Evolutionary conservation across 2,329 filamentous ascomycete genomes (phyloP).

Genomic region (Hypoxylon sp.): DNA sequence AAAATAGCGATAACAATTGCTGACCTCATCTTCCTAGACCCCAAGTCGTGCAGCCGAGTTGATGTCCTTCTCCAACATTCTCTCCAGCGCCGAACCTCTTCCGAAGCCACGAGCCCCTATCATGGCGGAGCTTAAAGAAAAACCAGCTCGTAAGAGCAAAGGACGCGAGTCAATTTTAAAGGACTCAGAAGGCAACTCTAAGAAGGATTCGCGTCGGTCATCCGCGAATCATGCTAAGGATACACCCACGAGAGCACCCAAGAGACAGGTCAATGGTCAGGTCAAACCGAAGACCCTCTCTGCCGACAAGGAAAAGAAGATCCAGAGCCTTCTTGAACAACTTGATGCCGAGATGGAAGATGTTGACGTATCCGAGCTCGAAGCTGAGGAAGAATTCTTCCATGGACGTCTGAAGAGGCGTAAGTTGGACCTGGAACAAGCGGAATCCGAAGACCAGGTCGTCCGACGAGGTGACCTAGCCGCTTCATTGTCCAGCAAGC

Average conservation of each 20-base stretch:
- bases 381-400: slow-evolving; percentile 63
- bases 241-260: slow-evolving; percentile 66
- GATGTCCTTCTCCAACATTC: slow-evolving; percentile 96
- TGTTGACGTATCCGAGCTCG: slow-evolving; percentile 60
- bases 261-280: slow-evolving; percentile 73
- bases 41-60: slow-evolving; percentile 83
- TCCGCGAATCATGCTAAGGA: slow-evolving; percentile 63
- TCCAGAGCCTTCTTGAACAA: slow-evolving; percentile 74
- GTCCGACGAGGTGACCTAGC: slow-evolving; percentile 72
- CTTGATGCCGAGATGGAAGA: slow-evolving; percentile 60
- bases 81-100: slow-evolving; percentile 82
- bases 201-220: slow-evolving; percentile 64
- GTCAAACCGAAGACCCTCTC: slow-evolving; percentile 66
- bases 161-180: slow-evolving; percentile 67
- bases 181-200: slow-evolving; percentile 63
- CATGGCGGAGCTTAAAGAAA: slow-evolving; percentile 58
- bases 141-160: slow-evolving; percentile 61
- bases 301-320: slow-evolving; percentile 75
- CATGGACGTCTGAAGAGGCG: slow-evolving; percentile 76
- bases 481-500: slow-evolving; percentile 70
- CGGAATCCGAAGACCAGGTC: slow-evolving; percentile 76
- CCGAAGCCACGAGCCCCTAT: slow-evolving; percentile 63
- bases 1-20: slow-evolving; percentile 22
- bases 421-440: slow-evolving; percentile 73
- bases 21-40: slow-evolving; percentile 63